These are phyloP conservation scores for Aspergillus ruber DNA, from an alignment of 2,329 filamentous ascomycete genomes.

Conservation along the genomic window DNA sequence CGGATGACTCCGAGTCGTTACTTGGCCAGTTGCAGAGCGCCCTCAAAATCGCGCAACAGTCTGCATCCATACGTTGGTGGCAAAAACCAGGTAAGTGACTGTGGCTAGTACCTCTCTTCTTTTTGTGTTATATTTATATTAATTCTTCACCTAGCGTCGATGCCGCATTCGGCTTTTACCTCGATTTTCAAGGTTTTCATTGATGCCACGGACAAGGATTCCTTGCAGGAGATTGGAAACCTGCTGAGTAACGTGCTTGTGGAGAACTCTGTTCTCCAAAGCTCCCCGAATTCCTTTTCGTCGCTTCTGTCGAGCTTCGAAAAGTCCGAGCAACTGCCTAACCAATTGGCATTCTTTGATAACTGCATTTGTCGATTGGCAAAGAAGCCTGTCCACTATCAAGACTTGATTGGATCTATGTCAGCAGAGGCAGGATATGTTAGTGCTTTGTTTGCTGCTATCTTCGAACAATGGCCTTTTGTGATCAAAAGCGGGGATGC, in stretches of 20 bases:
- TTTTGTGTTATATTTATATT: slow-evolving; percentile 1
- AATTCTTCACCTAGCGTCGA: slow-evolving; percentile 18
- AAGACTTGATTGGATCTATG: slow-evolving; percentile 46
- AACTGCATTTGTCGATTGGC: slow-evolving; percentile 73
- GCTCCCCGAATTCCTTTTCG: slow-evolving; percentile 26
- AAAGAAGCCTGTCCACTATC: slow-evolving; percentile 72
- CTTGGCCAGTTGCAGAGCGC: slow-evolving; percentile 74
- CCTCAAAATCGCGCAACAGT: slow-evolving; percentile 71
- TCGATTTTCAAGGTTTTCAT: slow-evolving; percentile 36
- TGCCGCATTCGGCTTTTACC: slow-evolving; percentile 38
- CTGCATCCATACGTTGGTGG: slow-evolving; percentile 87
- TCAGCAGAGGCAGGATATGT: slow-evolving; percentile 33
- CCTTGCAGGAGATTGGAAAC: slow-evolving; percentile 26
- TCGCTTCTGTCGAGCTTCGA: slow-evolving; percentile 34
- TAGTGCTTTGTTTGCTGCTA: slow-evolving; percentile 62
- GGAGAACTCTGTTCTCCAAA: slow-evolving; percentile 33
- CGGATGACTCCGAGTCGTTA: slow-evolving; percentile 51
- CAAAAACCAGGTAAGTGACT: slow-evolving; percentile 53
- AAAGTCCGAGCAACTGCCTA: slow-evolving; percentile 22
- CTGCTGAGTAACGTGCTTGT: slow-evolving; percentile 30
- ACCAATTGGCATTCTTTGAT: slow-evolving; percentile 67
- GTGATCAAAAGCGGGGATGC: slow-evolving; percentile 47
- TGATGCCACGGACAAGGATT: slow-evolving; percentile 22
- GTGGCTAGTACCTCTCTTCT: neutral
- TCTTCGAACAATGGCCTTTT: slow-evolving; percentile 75